Evolutionary conservation across 2,329 filamentous ascomycete species (phyloP).

Genomic region (Alternaria triticina): DNA sequence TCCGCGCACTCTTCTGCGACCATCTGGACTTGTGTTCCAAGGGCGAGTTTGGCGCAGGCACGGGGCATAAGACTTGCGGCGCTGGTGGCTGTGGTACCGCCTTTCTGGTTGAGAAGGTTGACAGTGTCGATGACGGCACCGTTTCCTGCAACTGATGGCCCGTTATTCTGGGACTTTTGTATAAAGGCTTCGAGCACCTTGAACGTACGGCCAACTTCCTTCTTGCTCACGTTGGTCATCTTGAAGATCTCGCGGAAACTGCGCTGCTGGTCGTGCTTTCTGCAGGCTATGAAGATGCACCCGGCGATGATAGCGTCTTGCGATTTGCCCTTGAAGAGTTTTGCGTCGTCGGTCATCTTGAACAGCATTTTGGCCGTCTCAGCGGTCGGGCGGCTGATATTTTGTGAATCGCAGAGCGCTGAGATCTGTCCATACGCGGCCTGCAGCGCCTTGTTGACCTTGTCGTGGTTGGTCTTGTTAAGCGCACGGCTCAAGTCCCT

Average conservation of each 20-base stretch:
- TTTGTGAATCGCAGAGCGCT: slow-evolving; percentile 72
- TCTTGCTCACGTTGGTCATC: slow-evolving; percentile 92
- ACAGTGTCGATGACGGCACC: slow-evolving; percentile 59
- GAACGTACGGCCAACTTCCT: slow-evolving; percentile 96
- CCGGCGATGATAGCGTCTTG: slow-evolving; percentile 93
- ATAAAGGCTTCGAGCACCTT: slow-evolving; percentile 90
- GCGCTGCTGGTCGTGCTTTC: slow-evolving; percentile 83
- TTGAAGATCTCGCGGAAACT: slow-evolving; percentile 95
- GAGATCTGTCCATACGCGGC: slow-evolving; percentile 89
- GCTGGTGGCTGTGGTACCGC: slow-evolving; percentile 74
- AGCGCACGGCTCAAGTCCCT: slow-evolving; percentile 82
- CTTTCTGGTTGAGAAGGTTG: slow-evolving; percentile 62
- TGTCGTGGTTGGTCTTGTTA: slow-evolving; percentile 81
- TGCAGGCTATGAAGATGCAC: slow-evolving; percentile 97
- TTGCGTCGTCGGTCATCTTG: slow-evolving; percentile 91
- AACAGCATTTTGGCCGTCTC: slow-evolving; percentile 94
- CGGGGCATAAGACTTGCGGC: slow-evolving; percentile 86
- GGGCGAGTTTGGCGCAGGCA: slow-evolving; percentile 83
- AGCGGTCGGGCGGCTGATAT: slow-evolving; percentile 77
- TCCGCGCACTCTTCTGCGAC: slow-evolving; percentile 80
- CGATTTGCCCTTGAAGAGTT: slow-evolving; percentile 93
- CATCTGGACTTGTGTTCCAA: slow-evolving; percentile 77
- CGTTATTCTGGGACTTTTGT: slow-evolving; percentile 62
- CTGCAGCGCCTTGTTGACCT: slow-evolving; percentile 80
- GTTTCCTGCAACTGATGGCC: slow-evolving; percentile 33